Conservation (phyloP, 306 rosid species). For the Vicia sativa region DNA sequence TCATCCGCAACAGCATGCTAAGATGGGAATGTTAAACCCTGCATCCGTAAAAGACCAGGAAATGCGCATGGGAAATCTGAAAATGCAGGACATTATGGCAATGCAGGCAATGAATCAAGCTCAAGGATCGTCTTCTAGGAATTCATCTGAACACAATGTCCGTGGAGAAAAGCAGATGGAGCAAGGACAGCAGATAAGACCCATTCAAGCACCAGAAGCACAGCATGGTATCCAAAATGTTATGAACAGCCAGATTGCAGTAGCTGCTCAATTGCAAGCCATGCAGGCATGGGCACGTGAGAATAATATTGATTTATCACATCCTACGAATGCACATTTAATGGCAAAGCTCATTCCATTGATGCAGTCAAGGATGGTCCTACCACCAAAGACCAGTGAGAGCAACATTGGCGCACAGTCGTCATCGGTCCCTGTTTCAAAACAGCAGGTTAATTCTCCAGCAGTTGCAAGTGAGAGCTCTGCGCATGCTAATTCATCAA, state of each 20-base stretch:
- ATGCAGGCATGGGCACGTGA: slow-evolving; percentile 93
- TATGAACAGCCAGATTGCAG: slow-evolving; percentile 68
- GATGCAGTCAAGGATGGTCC: slow-evolving; percentile 73
- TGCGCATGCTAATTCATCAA: slow-evolving; percentile 82
- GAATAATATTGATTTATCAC: slow-evolving; percentile 78
- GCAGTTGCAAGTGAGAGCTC: slow-evolving; percentile 76
- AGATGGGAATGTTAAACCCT: slow-evolving; percentile 73
- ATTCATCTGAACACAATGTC: slow-evolving; percentile 58
- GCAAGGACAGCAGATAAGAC: slow-evolving; percentile 69
- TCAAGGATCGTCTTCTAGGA: slow-evolving; percentile 72
- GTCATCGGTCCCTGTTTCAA: slow-evolving; percentile 63
- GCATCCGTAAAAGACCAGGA: slow-evolving; percentile 83
- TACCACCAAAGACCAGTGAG: slow-evolving; percentile 73
- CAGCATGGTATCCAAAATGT: slow-evolving; percentile 71
- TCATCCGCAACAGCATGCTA: slow-evolving; percentile 83
- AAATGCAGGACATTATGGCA: slow-evolving; percentile 81
- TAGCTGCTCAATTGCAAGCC: slow-evolving; percentile 84
- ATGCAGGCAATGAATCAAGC: slow-evolving; percentile 70
- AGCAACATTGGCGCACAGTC: slow-evolving; percentile 63
- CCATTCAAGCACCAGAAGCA: slow-evolving; percentile 70
- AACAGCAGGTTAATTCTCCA: slow-evolving; percentile 84
- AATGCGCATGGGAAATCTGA: slow-evolving; percentile 74
- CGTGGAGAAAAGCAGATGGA: slow-evolving; percentile 81
- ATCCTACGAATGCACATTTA: slow-evolving; percentile 79
- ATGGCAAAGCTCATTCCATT: slow-evolving; percentile 77